A percentile compares a stretch with the other conserved stretches of the same genome.
These are phyloP conservation scores for Pyrenula aspistea DNA, from an alignment of 495 filamentous ascomycete genomes.

Conservation along the genomic window DNA sequence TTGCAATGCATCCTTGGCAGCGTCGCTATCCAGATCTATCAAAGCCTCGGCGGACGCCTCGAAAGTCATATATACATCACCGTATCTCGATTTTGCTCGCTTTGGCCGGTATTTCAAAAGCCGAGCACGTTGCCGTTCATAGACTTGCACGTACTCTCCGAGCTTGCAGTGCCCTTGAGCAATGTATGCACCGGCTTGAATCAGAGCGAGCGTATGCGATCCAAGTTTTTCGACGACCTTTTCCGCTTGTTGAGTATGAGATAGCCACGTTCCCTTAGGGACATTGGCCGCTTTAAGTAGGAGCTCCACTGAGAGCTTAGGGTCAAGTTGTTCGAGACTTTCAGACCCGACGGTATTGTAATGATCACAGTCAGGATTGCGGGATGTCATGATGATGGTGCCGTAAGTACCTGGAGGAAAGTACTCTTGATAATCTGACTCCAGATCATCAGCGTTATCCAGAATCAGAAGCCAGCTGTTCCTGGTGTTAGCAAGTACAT, in stretches of 20 bases:
- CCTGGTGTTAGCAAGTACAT: constrained; percentile 18
- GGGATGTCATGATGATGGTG: constrained; percentile 26
- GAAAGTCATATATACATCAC: background rate
- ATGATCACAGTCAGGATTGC: constrained; percentile 17
- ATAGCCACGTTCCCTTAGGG: background rate
- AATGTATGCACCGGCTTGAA: background rate
- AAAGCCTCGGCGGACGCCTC: background rate
- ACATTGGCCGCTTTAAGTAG: constrained; percentile 1
- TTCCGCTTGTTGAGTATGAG: background rate
- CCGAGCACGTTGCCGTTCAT: background rate
- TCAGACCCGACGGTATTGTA: constrained; percentile 17
- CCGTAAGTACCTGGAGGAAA: constrained; percentile 23
- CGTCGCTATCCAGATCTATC: background rate
- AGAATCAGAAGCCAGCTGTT: constrained; percentile 31
- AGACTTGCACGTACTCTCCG: background rate
- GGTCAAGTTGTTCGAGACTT: background rate
- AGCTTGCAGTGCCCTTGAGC: background rate
- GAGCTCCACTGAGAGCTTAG: background rate
- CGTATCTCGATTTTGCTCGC: background rate
- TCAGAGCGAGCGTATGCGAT: background rate
- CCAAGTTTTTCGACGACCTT: background rate
- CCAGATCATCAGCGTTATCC: constrained; percentile 34
- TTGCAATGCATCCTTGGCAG: background rate
- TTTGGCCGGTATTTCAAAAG: background rate
- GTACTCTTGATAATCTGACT: constrained; percentile 16